Conservation (phyloP, 495 filamentous ascomycete genomes). For the Daldinia decipiens region DNA sequence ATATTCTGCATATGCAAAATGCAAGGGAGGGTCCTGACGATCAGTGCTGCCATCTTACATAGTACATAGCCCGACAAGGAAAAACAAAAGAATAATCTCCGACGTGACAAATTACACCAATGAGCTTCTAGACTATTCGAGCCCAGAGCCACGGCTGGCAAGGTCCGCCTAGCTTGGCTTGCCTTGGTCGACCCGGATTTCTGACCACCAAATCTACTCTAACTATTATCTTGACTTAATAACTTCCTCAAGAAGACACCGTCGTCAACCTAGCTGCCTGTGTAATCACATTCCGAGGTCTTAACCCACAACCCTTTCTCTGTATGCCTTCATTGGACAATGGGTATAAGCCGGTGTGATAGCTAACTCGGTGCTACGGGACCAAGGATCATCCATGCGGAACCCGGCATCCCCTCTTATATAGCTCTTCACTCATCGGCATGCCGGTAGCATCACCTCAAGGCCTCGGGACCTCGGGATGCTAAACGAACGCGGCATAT, state of each 20-base stretch:
- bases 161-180: slow-evolving; percentile 15
- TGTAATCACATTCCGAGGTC: neutral
- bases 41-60: slow-evolving; percentile 25
- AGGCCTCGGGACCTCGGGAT: slow-evolving; percentile 10
- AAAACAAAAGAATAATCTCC: slow-evolving; percentile 32
- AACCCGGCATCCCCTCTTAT: slow-evolving; percentile 1
- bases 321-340: slow-evolving; percentile 3
- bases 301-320: neutral
- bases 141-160: slow-evolving; percentile 9
- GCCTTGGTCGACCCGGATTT: slow-evolving; percentile 7
- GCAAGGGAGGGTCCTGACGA: slow-evolving; percentile 24
- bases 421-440: slow-evolving; percentile 17
- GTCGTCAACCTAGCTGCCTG: slow-evolving; percentile 10
- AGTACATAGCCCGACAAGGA: slow-evolving; percentile 21
- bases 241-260: slow-evolving; percentile 6
- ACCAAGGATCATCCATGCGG: slow-evolving; percentile 30
- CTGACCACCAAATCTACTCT: slow-evolving; percentile 12
- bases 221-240: neutral
- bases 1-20: slow-evolving; percentile 9
- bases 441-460: slow-evolving; percentile 5
- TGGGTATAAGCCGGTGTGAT: neutral
- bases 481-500: slow-evolving; percentile 28
- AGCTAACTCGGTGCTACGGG: neutral
- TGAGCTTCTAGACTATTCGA: slow-evolving; percentile 31
- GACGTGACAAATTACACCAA: slow-evolving; percentile 35